A percentile compares a stretch with the other conserved stretches of the same genome.
Evolutionary conservation across 345 rosid genomes (phyloP).

Genomic region (Cochlearia excelsa): DNA sequence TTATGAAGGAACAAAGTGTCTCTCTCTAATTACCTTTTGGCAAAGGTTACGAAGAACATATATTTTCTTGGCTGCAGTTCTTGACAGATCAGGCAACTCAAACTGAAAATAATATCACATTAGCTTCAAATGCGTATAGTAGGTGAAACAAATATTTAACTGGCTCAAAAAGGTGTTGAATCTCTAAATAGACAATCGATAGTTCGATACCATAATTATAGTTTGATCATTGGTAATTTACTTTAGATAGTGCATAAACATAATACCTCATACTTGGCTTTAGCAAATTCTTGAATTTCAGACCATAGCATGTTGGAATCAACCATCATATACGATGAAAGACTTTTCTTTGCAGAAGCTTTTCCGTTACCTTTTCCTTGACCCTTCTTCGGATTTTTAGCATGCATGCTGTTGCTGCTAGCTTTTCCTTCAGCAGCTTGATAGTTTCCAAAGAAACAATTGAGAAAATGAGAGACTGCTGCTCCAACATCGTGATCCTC

Average conservation of each 20-base stretch:
- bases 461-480: constrained; percentile 74
- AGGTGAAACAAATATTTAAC: neutral
- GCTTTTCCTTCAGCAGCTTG: constrained; percentile 52
- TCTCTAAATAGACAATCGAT: neutral
- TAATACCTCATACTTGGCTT: constrained; percentile 78
- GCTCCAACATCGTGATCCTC: constrained; percentile 83
- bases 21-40: constrained; percentile 60
- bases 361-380: constrained; percentile 71
- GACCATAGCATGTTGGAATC: constrained; percentile 85
- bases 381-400: constrained; percentile 62
- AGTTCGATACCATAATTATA: neutral
- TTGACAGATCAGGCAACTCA: constrained; percentile 78
- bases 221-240: neutral
- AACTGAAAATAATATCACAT: constrained; percentile 47
- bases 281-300: constrained; percentile 80
- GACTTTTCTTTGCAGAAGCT: constrained; percentile 58
- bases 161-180: constrained; percentile 2
- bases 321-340: constrained; percentile 61
- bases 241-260: constrained; percentile 10
- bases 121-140: constrained; percentile 16
- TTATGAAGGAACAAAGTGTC: neutral
- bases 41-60: constrained; percentile 89
- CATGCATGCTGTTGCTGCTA: constrained; percentile 38
- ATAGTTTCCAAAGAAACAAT: constrained; percentile 82
- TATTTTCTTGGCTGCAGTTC: constrained; percentile 61